Base-by-base conservation (phyloP, 768 basidiomycete species). In the Fomitopsis serialis region DNA sequence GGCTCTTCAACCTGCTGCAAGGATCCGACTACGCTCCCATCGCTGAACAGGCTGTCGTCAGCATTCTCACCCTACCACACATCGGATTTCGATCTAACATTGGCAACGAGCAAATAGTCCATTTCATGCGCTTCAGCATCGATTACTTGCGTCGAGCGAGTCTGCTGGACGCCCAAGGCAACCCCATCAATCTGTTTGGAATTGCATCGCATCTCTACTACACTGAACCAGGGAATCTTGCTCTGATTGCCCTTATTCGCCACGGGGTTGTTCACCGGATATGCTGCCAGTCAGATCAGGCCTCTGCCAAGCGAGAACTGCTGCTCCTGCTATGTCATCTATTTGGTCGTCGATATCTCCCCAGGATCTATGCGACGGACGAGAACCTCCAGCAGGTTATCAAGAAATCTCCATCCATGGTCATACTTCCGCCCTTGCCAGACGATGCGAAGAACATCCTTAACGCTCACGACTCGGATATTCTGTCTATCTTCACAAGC, bases 161-260 rank as follows among this genome's bases (percentile, higher is more conserved):
- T 37, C 70, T 89, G 17, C 64, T 88, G 40, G 75, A 80, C 49
- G 67, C 67, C 34, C 62, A 66, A 17, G 87, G 87, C 17, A 75
- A 70, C 40, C 84, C 82, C 0, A 74, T 84, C 60, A 79, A 84
- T 54, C 66, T 84, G 6, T 80, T 78, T 54, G 77, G 73, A 0
- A 68, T 83, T 11, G 77, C 78, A 0, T 70, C 79, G 1, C 81
- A 79, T 55, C 68, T 84, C 27, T 82, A 82, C 71, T 82, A 84
- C 59, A 79, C 80, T 1, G 85, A 89, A 63, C 86, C 87, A 1
- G 79, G 77, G 68, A 88, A 87, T 65, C 73, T 89, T 36, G 85
- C 86, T 0, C 66, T 88, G 2, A 78, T 84, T 11, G 63, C 74
- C 1, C 72, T 89, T 15, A 66, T 88, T 42, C 78, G 78, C 34